Base-by-base conservation (phyloP, 2,329 filamentous ascomycete genomes). In the Dactylellina cionopaga region DNA sequence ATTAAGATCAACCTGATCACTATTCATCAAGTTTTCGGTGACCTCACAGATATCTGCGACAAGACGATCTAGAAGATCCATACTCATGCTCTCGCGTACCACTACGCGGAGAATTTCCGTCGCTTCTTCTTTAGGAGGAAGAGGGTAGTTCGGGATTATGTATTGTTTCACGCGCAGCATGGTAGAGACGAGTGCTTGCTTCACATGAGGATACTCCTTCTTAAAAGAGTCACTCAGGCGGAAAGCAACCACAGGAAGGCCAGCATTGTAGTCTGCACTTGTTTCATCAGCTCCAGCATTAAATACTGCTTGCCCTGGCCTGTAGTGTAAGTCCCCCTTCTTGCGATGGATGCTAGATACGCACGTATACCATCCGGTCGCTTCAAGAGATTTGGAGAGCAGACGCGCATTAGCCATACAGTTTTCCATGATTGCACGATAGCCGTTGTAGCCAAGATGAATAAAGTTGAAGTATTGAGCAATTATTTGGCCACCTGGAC, bases 391-490 rank as follows among this genome's bases (percentile, higher is more conserved):
- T 72, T 88, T 86, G 49, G 86, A 88, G 11, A 90, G 81, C 1
- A 90, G 78, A 1, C 88, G 83, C 0, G 89, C 88, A 76, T 90
- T 90, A 27, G 84, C 79, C 35, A 91, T 80, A 51, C 86, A 86
- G 77, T 89, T 90, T 77, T 90, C 88, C 85, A 88, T 90, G 70
- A 89, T 84, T 33, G 82, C 81, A 9, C 83, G 84, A 79, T 89
- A 92, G 7, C 89, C 89, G 1, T 82, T 81, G 79, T 87, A 88
- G 1, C 89, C 89, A 0, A 91, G 84, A 74, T 90, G 88, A 70
- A 91, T 55, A 87, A 91, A 81, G 76, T 91, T 90, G 80, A 87
- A 91, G 79, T 91, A 91, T 77, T 91, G 89, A 0, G 84, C 88
- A 71, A 91, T 87, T 64, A 91, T 83, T 73, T 91, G 89, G 0